A percentile compares a stretch with the other conserved stretches of the same genome.
Conservation (phyloP, 108 stramenopile genomes). For the Nannochloropsis salina region DNA sequence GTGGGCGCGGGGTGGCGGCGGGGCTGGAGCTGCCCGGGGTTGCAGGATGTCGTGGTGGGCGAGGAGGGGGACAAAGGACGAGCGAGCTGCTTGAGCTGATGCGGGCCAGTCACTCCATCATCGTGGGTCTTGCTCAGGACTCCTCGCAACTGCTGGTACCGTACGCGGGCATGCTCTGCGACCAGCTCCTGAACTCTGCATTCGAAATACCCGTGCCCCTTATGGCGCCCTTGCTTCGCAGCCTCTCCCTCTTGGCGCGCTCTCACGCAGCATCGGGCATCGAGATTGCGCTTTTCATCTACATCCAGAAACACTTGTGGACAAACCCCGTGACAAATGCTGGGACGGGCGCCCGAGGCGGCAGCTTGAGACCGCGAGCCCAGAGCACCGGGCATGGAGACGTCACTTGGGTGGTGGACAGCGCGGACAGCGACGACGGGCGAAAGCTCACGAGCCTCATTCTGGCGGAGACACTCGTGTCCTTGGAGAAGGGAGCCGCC, state of each 20-base stretch:
- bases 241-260: constrained; percentile 3
- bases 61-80: not conserved
- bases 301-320: constrained; percentile 5
- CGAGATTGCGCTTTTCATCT: not conserved
- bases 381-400: not conserved
- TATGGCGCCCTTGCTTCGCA: constrained; percentile 8
- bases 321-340: not conserved
- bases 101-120: not conserved
- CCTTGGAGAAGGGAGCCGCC: not conserved
- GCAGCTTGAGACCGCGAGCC: not conserved
- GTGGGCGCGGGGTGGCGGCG: not conserved
- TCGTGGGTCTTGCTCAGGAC: not conserved
- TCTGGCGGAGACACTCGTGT: not conserved
- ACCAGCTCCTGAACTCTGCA: not conserved
- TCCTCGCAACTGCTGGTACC: not conserved
- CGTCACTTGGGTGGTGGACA: not conserved
- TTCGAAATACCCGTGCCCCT: not conserved
- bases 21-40: not conserved
- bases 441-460: not conserved
- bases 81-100: not conserved
- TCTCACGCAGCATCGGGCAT: not conserved
- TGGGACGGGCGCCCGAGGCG: not conserved
- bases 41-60: not conserved
- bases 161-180: not conserved
- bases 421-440: not conserved